Percentiles rank a stretch among this genome's conserved stretches.
Conservation (phyloP, 805 yeast species). For the Cyberlindnera lachancei region DNA sequence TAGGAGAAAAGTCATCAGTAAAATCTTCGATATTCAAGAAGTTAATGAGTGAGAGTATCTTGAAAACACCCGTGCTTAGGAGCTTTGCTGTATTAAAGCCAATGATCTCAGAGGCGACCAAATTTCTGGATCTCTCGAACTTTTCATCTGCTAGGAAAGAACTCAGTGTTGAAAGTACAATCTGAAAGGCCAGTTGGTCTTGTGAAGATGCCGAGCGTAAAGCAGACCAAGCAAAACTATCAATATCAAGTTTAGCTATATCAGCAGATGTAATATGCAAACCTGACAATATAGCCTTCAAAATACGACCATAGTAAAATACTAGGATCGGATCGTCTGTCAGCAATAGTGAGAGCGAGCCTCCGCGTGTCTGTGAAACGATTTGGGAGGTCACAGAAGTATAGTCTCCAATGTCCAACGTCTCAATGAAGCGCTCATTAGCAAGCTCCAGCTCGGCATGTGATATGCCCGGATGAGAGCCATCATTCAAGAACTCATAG, state of each 20-base stretch:
- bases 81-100: constrained; percentile 43
- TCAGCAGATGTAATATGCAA: constrained; percentile 10
- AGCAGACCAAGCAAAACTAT: constrained; percentile 27
- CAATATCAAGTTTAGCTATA: constrained; percentile 22
- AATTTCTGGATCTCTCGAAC: constrained; percentile 49
- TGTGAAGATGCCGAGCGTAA: constrained; percentile 27
- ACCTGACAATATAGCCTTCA: constrained; percentile 29
- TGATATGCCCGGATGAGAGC: neutral
- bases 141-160: constrained; percentile 29
- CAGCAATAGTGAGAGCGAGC: constrained; percentile 3
- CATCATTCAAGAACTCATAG: constrained; percentile 25
- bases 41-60: constrained; percentile 40
- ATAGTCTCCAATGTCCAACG: constrained; percentile 16
- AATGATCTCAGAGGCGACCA: constrained; percentile 56
- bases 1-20: constrained; percentile 20
- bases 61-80: constrained; percentile 33
- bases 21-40: constrained; percentile 25
- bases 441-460: neutral
- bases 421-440: constrained; percentile 1
- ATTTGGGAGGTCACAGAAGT: constrained; percentile 14
- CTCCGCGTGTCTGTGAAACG: constrained; percentile 12
- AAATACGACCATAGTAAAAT: constrained; percentile 30
- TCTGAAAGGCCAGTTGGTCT: constrained; percentile 16
- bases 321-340: constrained; percentile 1
- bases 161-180: constrained; percentile 28